A percentile compares a stretch with the other conserved stretches of the same genome.
phyloP scores from a whole-genome alignment of 164 flowering plant genomes.

The Vitis amurensis region DNA sequence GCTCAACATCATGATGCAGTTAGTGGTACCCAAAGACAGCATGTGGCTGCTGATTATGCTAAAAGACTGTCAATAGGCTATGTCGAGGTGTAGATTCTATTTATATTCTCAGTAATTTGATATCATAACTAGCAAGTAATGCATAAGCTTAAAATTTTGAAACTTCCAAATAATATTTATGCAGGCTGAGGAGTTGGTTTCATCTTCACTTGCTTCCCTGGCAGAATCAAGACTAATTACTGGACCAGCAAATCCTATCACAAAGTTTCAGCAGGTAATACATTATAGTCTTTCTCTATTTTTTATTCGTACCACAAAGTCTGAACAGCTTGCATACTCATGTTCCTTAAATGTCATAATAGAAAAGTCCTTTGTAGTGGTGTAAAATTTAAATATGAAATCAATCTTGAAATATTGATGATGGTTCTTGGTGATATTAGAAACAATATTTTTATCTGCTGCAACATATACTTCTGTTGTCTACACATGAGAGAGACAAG shows the following conservation, averaged over 20 bases:
- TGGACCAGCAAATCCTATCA: slow-evolving; percentile 32
- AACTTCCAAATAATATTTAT: slow-evolving; percentile 4
- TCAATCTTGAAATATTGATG: neutral
- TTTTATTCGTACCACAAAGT: neutral
- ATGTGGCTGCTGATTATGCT: slow-evolving; percentile 93
- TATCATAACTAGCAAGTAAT: neutral
- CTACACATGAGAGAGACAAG: too few relatives aligned
- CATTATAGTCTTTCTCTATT: slow-evolving; percentile 4
- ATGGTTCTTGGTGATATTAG: neutral
- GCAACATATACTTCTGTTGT: neutral
- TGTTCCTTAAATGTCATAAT: neutral
- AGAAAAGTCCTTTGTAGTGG: neutral
- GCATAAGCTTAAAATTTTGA: neutral
- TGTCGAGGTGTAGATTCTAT: slow-evolving; percentile 48
- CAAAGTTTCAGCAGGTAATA: slow-evolving; percentile 73
- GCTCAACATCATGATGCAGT: slow-evolving; percentile 99
- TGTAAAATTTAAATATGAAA: neutral
- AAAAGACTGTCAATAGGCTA: slow-evolving; percentile 76
- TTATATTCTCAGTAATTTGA: neutral
- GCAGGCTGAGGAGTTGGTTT: slow-evolving; percentile 78
- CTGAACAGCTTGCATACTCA: neutral
- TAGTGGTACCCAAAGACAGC: slow-evolving; percentile 84
- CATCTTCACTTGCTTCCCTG: slow-evolving; percentile 68
- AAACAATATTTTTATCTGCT: neutral
- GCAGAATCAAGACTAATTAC: slow-evolving; percentile 29